Base-by-base conservation (phyloP, 352 stramenopile genomes). In the Pythium dissotocum region DNA sequence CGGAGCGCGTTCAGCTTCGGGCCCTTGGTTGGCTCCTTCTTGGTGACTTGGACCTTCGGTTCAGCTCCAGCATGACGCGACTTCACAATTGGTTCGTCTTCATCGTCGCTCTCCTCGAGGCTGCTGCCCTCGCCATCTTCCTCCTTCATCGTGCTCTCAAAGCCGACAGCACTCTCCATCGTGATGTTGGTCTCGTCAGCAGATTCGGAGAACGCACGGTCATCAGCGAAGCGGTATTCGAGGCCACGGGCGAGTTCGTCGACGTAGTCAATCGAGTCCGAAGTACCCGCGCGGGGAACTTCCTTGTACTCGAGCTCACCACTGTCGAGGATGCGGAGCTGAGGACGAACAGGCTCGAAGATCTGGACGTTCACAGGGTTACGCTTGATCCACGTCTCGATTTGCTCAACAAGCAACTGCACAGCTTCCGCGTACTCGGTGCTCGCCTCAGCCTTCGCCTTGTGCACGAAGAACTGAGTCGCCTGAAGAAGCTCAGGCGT, bases 1-100 rank as follows among this genome's bases (percentile, higher is more conserved):
- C 82, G 77, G 28, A 93, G 69, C 13, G 78, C 84, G 52, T 75
- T 82, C 10, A 90, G 65, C 67, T 93, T 90, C 4, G 80, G 75
- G 54, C 84, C 80, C 35, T 86, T 48, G 0, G 76, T 76, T 63
- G 71, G 66, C 38, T 80, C 60, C 28, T 74, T 38, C 71, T 66
- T 65, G 4, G 51, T 59, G 10, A 61, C 14, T 56, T 49, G 44
- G 12, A 64, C 38, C 24, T 53, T 60, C 2, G 54, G 18, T n/a
- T 58, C n/a, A 30, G 16, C 16, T 26, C 14, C 42, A 53, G 46
- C 46, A 30, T 12, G 46, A n/a, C 58, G 58, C 7, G 35, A 49
- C 51, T 70, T 71, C 52, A 58, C 18, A 1, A 62, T 46, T 51
- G 69, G 56, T 42, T 78, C 77, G 6, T 87, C 82, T 38, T 88